These are phyloP conservation scores for Fusarium sp. DNA, from an alignment of 2,329 filamentous ascomycete species.

Conservation along the genomic window DNA sequence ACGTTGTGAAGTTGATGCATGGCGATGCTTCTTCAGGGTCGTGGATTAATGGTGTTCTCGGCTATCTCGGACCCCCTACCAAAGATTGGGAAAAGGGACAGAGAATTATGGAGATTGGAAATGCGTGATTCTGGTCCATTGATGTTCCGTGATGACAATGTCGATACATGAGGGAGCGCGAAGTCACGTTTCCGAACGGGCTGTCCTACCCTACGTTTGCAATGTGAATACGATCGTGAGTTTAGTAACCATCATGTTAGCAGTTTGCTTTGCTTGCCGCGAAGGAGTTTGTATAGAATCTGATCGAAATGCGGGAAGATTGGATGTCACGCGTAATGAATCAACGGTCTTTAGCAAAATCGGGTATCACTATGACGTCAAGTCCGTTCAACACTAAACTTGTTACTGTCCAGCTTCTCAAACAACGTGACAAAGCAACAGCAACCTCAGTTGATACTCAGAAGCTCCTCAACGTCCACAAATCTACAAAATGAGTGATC, in stretches of 20 bases:
- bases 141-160: not conserved
- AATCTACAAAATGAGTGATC: not conserved
- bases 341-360: not conserved
- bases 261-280: too few relatives aligned
- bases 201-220: not conserved
- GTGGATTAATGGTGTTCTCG: not conserved
- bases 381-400: not conserved
- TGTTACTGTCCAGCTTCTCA: accelerated
- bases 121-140: not conserved
- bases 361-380: conserved; percentile 16
- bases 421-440: not conserved
- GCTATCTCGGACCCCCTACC: not conserved
- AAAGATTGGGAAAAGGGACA: not conserved
- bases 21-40: not conserved
- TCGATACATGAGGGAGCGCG: not conserved
- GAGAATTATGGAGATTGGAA: not conserved
- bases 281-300: not conserved
- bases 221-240: accelerated
- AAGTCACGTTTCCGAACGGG: not conserved
- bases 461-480: accelerated
- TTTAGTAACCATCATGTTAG: too few relatives aligned
- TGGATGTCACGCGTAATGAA: not conserved
- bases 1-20: not conserved
- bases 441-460: accelerated
- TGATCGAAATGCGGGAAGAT: not conserved